Conservation (phyloP, 1,139 yeast genomes). For the Yamadazyma sp. region DNA sequence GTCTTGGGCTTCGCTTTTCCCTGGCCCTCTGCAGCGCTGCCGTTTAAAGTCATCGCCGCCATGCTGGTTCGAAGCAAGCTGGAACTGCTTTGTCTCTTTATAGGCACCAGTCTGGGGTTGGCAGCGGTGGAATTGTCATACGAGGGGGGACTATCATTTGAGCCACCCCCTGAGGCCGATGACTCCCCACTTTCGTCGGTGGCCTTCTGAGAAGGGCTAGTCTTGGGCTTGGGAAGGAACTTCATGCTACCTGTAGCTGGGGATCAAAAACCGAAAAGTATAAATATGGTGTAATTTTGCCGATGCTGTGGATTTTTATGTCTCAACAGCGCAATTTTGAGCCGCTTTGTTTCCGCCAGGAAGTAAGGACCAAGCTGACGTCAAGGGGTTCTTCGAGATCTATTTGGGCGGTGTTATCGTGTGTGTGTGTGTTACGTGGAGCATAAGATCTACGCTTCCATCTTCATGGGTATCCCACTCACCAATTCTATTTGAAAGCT, state of each 20-base stretch:
- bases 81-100: conserved; percentile 14
- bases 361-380: conserved; percentile 27
- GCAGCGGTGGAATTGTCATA: background rate
- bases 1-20: background rate
- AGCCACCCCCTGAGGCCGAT: background rate
- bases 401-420: conserved; percentile 34
- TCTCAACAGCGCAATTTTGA: conserved; percentile 45
- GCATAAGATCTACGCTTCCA: conserved; percentile 32
- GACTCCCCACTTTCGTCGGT: background rate
- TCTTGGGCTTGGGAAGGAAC: too few species aligned
- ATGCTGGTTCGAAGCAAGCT: conserved; percentile 11
- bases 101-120: conserved; percentile 4
- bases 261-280: too few species aligned
- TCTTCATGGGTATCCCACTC: conserved; percentile 24
- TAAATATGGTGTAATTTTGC: too few species aligned
- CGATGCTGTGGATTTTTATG: background rate
- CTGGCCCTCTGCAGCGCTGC: background rate
- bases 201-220: too few species aligned
- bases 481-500: conserved; percentile 29
- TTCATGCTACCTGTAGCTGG: too few species aligned
- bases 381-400: conserved; percentile 29
- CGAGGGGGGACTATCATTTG: background rate
- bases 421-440: conserved; percentile 27
- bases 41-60: background rate
- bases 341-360: conserved; percentile 41